Evolutionary conservation across 2,329 filamentous ascomycete genomes (phyloP).

Genomic region (Pestalotiopsis sp.): DNA sequence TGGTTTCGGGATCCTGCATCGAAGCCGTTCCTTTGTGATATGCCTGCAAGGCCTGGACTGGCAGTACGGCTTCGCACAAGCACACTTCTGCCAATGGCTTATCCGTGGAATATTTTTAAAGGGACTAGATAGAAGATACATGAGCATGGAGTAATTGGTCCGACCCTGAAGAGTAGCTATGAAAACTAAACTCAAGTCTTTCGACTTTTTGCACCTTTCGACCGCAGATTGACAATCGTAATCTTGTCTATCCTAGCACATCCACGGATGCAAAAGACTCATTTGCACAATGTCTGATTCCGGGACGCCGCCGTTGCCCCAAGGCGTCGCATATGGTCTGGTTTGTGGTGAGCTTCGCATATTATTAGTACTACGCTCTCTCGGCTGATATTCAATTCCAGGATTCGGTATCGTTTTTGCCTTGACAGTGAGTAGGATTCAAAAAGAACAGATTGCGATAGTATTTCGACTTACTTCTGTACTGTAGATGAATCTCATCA

Average conservation of each 20-base stretch:
- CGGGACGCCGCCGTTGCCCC: constrained; percentile 11
- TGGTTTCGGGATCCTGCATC: background rate
- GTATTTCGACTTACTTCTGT: background rate
- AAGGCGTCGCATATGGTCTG: constrained; percentile 14
- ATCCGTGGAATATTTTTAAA: no score
- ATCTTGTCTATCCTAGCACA: background rate
- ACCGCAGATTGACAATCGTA: no score
- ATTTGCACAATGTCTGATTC: constrained; percentile 5
- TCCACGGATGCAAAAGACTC: no score
- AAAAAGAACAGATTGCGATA: background rate
- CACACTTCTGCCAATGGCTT: no score
- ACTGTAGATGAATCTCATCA: constrained; percentile 13
- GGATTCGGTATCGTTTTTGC: constrained; percentile 16
- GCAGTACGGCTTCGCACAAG: no score
- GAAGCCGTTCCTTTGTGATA: background rate
- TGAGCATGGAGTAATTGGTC: no score
- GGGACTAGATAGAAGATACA: no score
- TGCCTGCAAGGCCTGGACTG: background rate
- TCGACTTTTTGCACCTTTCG: no score
- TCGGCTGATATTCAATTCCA: background rate
- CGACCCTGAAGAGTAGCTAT: no score
- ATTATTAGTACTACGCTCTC: background rate
- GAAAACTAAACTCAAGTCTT: no score
- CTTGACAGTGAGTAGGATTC: background rate
- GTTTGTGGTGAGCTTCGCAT: constrained; percentile 8